Conservation (phyloP, 1,284 basidiomycete species). For the Fomitopsis palustris region DNA sequence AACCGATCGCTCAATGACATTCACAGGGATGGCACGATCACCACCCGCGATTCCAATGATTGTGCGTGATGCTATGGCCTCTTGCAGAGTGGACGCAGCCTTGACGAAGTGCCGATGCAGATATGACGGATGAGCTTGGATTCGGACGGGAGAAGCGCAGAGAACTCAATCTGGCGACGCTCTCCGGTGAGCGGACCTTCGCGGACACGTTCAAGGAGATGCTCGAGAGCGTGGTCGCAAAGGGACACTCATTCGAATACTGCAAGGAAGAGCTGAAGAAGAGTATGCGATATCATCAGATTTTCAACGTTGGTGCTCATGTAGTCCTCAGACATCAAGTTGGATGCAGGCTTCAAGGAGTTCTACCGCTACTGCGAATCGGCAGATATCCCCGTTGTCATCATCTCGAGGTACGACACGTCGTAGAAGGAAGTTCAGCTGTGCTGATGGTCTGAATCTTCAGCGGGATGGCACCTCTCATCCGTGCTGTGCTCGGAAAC, state of each 20-base stretch:
- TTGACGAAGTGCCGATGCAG: conserved; percentile 33
- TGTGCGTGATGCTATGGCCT: conserved; percentile 45
- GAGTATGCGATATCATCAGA: conserved; percentile 22
- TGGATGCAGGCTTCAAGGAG: conserved; percentile 85
- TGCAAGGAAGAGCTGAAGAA: conserved; percentile 68
- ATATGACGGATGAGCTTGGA: conserved; percentile 76
- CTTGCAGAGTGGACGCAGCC: background rate
- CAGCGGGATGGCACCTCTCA: conserved; percentile 90
- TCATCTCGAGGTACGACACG: conserved; percentile 75
- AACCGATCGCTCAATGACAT: background rate
- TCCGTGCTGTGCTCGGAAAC: conserved; percentile 82
- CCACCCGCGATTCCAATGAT: conserved; percentile 87
- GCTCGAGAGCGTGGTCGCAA: conserved; percentile 68
- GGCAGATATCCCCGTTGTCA: conserved; percentile 81
- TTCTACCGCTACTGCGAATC: conserved; percentile 82
- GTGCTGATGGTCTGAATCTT: background rate
- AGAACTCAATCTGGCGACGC: conserved; percentile 68
- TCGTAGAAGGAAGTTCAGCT: background rate
- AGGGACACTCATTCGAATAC: conserved; percentile 73
- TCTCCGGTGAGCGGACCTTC: conserved; percentile 66
- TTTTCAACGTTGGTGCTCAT: background rate
- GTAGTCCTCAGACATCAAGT: conserved; percentile 59
- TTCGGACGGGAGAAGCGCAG: conserved; percentile 68
- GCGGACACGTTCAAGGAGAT: conserved; percentile 80
- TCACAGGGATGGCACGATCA: conserved; percentile 88